Conservation (phyloP, 352 stramenopile genomes). For the Phytopythium sindhum region DNA sequence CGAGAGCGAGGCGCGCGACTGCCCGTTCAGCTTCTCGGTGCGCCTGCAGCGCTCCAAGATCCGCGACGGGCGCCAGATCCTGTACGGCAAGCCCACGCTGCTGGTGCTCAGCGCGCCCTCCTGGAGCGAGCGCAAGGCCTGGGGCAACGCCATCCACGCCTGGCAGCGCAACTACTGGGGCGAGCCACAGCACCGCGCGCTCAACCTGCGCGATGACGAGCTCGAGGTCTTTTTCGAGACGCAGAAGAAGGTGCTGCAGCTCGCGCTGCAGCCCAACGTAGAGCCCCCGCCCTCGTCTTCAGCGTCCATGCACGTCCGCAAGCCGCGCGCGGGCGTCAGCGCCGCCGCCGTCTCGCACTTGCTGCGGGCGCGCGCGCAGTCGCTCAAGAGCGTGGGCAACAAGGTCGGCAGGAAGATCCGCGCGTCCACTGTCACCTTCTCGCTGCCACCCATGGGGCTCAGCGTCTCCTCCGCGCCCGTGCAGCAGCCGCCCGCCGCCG, state of each 20-base stretch:
- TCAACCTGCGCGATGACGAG: constrained; percentile 49
- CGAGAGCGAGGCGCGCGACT: constrained; percentile 64
- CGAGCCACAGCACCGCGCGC: constrained; percentile 58
- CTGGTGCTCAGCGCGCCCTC: constrained; percentile 68
- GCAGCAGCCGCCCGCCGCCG: constrained; percentile 26
- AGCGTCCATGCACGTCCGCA: not conserved
- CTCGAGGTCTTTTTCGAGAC: constrained; percentile 75
- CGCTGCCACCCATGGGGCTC: constrained; percentile 62
- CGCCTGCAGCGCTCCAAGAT: constrained; percentile 70
- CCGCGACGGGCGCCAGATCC: constrained; percentile 57
- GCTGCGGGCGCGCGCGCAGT: constrained; percentile 53
- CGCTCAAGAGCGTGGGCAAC: constrained; percentile 56
- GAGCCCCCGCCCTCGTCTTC: constrained; percentile 1
- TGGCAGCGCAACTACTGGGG: constrained; percentile 88
- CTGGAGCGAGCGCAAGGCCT: constrained; percentile 75
- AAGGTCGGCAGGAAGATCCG: constrained; percentile 66
- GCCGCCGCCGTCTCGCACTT: constrained; percentile 32
- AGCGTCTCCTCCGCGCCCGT: constrained; percentile 61
- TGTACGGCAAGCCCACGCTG: constrained; percentile 50
- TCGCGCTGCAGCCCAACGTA: constrained; percentile 32
- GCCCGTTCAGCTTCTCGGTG: constrained; percentile 75
- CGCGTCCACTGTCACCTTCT: constrained; percentile 65
- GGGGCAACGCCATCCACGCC: constrained; percentile 84
- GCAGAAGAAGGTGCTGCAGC: constrained; percentile 52
- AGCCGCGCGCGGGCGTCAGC: constrained; percentile 10